Base-by-base conservation (phyloP, 164 flowering plant genomes). In the Cinnamomum micranthum region DNA sequence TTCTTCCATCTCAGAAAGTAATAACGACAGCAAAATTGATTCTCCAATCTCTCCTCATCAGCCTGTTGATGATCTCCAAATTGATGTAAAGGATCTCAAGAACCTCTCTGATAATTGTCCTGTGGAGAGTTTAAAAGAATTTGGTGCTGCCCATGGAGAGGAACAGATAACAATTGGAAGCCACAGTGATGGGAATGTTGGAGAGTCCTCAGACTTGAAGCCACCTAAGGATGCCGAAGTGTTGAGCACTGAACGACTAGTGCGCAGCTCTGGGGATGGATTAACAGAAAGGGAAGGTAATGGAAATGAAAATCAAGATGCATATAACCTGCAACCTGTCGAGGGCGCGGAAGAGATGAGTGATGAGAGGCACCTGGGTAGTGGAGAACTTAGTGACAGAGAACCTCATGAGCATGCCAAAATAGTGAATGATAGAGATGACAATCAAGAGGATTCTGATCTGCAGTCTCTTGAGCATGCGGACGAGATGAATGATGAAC, bases 1-100 rank as follows among this genome's bases (percentile, higher is more conserved):
- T 63, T 31, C 80, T 66, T 74, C 85, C 25, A 9, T 64, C 59
- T 35, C 64, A n/a, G 74, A 80, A 76, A 23, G 22, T 28, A 24
- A 64, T 63, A 19, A 50, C 62, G 50, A 31, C 24, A 70, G 58
- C n/a, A 69, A 70, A 25, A 74, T 67, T 58, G 76, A 74, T 62
- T 50, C 20, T 31, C 71, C 71, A 68, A 65, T 50, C 70, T 3
- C 66, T 51, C 28, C 60, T 55, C 60, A 55, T 17, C 60, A 55
- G n/a, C 20, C 6, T 55, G 60, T 17, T 55, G 60, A 52, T 52
- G 59, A 20, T 41, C 47, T 41, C 10, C 47, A 41, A 41, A 41
- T 9, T 41, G 47, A 41, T 41, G 10, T 7, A 55, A 55, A 15
- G 60, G 60, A 55, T 55, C 60, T 15, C 20, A 4, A 55, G n/a